These are phyloP conservation scores for Tricholoma matsutake DNA, from an alignment of 768 basidiomycete species.

Conservation along the genomic window DNA sequence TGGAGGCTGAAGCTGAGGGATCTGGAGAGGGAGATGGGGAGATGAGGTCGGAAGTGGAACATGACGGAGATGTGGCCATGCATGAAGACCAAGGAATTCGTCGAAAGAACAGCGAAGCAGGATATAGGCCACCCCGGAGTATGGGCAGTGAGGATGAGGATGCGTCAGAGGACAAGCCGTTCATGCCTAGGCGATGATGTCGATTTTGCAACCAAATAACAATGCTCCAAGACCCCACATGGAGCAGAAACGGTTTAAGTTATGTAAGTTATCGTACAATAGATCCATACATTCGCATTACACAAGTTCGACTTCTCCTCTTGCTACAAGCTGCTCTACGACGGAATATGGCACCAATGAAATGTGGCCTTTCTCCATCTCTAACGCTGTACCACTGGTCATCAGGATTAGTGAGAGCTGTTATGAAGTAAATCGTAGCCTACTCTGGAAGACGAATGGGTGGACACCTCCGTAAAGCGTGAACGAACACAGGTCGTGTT, in stretches of 20 bases:
- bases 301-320: slow-evolving; percentile 76
- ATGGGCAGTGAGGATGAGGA: slow-evolving; percentile 39
- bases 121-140: slow-evolving; percentile 34
- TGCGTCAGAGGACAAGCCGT: slow-evolving; percentile 42
- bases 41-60: slow-evolving; percentile 21
- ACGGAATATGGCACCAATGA: slow-evolving; percentile 74
- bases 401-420: background rate
- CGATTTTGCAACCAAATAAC: background rate
- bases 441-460: slow-evolving; percentile 69
- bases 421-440: slow-evolving; percentile 20
- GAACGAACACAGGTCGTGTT: slow-evolving; percentile 75
- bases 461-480: slow-evolving; percentile 69
- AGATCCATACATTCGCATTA: slow-evolving; percentile 30
- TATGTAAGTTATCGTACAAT: slow-evolving; percentile 16
- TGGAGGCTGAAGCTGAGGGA: slow-evolving; percentile 30
- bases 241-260: slow-evolving; percentile 1
- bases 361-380: slow-evolving; percentile 79
- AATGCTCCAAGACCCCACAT: background rate
- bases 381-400: slow-evolving; percentile 60
- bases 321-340: slow-evolving; percentile 67
- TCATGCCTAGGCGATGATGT: slow-evolving; percentile 33
- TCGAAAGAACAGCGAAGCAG: slow-evolving; percentile 22
- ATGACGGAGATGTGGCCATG: slow-evolving; percentile 27
- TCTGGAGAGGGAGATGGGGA: slow-evolving; percentile 25
- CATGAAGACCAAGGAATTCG: slow-evolving; percentile 19